These are phyloP conservation scores for Suillus hirtellus DNA, from an alignment of 768 basidiomycete genomes.

Conservation along the genomic window DNA sequence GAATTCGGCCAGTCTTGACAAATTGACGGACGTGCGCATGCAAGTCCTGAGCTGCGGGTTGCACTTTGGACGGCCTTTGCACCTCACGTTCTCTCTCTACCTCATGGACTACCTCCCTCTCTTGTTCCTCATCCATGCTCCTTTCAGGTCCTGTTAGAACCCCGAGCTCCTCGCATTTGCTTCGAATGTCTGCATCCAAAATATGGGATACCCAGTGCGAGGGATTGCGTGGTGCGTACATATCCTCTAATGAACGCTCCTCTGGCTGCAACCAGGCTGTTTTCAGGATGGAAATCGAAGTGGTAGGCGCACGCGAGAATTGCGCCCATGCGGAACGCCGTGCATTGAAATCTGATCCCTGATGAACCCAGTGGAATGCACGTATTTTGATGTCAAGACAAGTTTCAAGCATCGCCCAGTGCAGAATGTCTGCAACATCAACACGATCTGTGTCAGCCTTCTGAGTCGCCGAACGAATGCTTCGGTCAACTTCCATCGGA, in stretches of 20 bases:
- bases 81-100: slow-evolving; percentile 42
- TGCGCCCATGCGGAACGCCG: slow-evolving; percentile 22
- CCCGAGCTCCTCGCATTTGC: slow-evolving; percentile 20
- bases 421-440: slow-evolving; percentile 36
- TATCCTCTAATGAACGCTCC: slow-evolving; percentile 38
- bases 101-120: slow-evolving; percentile 49
- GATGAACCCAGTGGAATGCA: slow-evolving; percentile 44
- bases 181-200: slow-evolving; percentile 12
- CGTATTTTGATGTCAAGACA: slow-evolving; percentile 42
- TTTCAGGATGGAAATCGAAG: slow-evolving; percentile 5
- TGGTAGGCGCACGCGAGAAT: slow-evolving; percentile 8
- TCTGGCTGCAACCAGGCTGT: slow-evolving; percentile 44
- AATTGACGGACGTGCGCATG: slow-evolving; percentile 24
- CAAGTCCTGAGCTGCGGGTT: slow-evolving; percentile 25
- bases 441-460: slow-evolving; percentile 12
- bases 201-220: background rate
- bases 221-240: slow-evolving; percentile 26
- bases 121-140: slow-evolving; percentile 49
- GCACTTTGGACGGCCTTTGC: slow-evolving; percentile 34
- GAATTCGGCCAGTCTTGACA: slow-evolving; percentile 31
- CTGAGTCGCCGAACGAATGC: slow-evolving; percentile 31
- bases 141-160: slow-evolving; percentile 16
- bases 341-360: slow-evolving; percentile 26
- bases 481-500: slow-evolving; percentile 39
- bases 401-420: slow-evolving; percentile 47